These are phyloP conservation scores for Penicillium desertorum DNA, from an alignment of 495 filamentous ascomycete species.

Conservation along the genomic window DNA sequence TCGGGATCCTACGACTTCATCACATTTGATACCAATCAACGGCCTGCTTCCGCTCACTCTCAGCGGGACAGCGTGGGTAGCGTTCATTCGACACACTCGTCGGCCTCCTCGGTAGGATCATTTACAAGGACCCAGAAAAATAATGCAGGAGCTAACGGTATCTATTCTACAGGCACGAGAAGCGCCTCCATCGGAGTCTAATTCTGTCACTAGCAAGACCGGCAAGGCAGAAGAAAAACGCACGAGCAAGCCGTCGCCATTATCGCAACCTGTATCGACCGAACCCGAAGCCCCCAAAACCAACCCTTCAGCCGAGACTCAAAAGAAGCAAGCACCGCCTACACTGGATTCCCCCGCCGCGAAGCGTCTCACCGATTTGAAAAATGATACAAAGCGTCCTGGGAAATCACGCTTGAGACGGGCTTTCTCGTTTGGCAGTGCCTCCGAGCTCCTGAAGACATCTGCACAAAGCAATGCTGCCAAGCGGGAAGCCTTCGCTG, in stretches of 20 bases:
- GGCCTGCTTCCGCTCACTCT: constrained; percentile 56
- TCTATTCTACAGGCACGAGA: constrained; percentile 21
- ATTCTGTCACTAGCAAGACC: constrained; percentile 15
- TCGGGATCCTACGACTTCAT: constrained; percentile 37
- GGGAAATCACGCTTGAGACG: constrained; percentile 85
- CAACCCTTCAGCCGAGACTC: constrained; percentile 15
- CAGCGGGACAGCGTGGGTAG: constrained; percentile 60
- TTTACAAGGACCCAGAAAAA: not conserved
- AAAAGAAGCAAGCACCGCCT: constrained; percentile 29
- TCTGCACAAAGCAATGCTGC: constrained; percentile 63
- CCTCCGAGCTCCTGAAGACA: constrained; percentile 81
- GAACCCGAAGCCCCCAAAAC: constrained; percentile 38
- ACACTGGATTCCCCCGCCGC: constrained; percentile 65
- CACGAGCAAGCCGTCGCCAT: constrained; percentile 73
- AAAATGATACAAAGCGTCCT: constrained; percentile 67
- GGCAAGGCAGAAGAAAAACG: constrained; percentile 54
- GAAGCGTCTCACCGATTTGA: constrained; percentile 76
- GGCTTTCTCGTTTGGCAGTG: constrained; percentile 96
- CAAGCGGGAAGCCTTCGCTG: constrained; percentile 54
- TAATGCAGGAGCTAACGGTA: constrained; percentile 4
- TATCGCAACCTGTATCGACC: constrained; percentile 78
- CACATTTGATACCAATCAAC: constrained; percentile 33
- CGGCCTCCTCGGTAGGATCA: constrained; percentile 58
- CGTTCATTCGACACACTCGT: constrained; percentile 48
- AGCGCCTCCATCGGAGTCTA: constrained; percentile 16